Percentiles rank a stretch among this genome's conserved stretches.
These are phyloP conservation scores for Lepidium sativum DNA, from an alignment of 345 rosid species.

Conservation along the genomic window DNA sequence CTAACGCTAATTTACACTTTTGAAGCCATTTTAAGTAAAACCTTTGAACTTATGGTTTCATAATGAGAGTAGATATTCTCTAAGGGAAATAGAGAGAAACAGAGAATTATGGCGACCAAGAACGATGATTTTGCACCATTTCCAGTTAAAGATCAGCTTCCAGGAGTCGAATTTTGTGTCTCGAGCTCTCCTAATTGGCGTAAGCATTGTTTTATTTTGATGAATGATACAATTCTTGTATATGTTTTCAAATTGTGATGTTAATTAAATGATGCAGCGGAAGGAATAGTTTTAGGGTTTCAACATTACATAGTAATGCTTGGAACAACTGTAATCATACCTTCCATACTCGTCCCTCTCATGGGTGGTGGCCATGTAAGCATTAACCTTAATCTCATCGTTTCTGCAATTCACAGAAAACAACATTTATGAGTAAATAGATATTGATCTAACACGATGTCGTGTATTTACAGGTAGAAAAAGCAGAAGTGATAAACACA, in stretches of 20 bases:
- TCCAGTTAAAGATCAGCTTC: constrained; percentile 84
- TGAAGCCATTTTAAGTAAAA: constrained; percentile 8
- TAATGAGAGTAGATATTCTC: background rate
- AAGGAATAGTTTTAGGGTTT: constrained; percentile 60
- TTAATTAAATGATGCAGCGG: constrained; percentile 43
- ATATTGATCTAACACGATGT: background rate
- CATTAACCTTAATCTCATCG: background rate
- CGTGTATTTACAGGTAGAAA: constrained; percentile 52
- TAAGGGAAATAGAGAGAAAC: background rate
- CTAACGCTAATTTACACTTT: constrained; percentile 16
- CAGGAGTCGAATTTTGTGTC: constrained; percentile 68
- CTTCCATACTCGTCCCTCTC: constrained; percentile 59
- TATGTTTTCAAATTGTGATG: background rate
- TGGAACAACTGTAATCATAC: constrained; percentile 68
- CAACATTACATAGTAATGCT: constrained; percentile 94
- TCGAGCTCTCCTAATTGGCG: constrained; percentile 83
- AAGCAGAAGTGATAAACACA: constrained; percentile 71
- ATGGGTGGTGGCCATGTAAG: constrained; percentile 90
- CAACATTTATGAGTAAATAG: background rate
- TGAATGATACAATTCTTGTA: too few relatives aligned
- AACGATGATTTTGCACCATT: constrained; percentile 61
- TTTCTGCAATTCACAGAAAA: background rate
- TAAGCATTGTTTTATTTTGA: constrained; percentile 13
- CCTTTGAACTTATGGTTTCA: background rate
- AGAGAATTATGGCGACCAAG: constrained; percentile 35